Evolutionary conservation across 805 yeast genomes (phyloP).

Genomic region (Metschnikowia amazonensis): DNA sequence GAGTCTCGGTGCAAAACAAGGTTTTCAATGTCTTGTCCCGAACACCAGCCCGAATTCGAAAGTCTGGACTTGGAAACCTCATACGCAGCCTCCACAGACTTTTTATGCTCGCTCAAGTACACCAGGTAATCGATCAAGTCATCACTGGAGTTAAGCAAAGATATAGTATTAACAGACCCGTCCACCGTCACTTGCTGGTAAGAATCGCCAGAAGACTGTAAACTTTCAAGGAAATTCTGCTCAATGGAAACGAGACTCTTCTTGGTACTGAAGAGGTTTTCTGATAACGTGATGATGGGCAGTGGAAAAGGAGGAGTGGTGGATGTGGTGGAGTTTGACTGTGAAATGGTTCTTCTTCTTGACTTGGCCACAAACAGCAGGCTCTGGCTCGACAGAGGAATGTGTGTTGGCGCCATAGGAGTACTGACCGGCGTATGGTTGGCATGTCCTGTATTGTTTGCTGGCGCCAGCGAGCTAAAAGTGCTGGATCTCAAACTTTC

Average conservation of each 20-base stretch:
- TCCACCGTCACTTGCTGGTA: not conserved
- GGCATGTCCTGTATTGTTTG: not conserved
- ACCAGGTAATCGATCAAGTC: conserved; percentile 30
- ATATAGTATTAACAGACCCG: conserved; percentile 6
- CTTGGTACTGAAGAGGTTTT: conserved; percentile 28
- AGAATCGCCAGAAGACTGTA: not conserved
- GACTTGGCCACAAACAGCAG: conserved; percentile 9
- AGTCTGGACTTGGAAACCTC: conserved; percentile 31
- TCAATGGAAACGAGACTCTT: conserved; percentile 30
- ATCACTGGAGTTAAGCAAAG: conserved; percentile 24
- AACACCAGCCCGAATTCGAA: conserved; percentile 40
- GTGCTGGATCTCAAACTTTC: conserved; percentile 14
- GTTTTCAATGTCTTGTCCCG: conserved; percentile 38
- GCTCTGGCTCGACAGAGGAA: conserved; percentile 9
- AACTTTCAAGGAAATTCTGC: conserved; percentile 32
- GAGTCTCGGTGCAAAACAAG: conserved; percentile 32
- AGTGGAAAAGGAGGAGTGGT: conserved; percentile 33
- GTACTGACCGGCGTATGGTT: conserved; percentile 7
- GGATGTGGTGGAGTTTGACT: conserved; percentile 18
- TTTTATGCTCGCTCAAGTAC: conserved; percentile 33
- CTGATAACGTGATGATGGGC: conserved; percentile 39
- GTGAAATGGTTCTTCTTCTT: conserved; percentile 23
- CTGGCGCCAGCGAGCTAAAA: conserved; percentile 12
- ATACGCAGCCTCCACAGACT: conserved; percentile 31
- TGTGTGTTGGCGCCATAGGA: conserved; percentile 10